phyloP scores from a whole-genome alignment of 2,329 filamentous ascomycete species.

The Ophiostoma sp. region DNA sequence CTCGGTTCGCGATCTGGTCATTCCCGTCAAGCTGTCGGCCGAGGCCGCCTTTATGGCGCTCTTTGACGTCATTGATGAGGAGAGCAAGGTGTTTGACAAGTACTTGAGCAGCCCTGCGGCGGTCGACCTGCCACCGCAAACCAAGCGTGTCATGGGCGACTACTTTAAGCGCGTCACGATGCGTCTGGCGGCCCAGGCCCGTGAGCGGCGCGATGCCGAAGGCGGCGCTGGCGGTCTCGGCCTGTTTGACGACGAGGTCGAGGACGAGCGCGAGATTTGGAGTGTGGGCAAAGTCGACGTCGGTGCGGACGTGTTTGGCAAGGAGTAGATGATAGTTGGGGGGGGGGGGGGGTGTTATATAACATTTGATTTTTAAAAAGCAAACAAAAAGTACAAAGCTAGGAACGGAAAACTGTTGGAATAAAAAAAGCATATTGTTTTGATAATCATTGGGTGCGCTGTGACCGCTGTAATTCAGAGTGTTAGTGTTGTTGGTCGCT shows the following conservation, averaged over 20 bases:
- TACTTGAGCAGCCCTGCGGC: constrained; percentile 71
- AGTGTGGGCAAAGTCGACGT: constrained; percentile 89
- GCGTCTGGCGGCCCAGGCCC: constrained; percentile 79
- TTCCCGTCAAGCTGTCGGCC: constrained; percentile 91
- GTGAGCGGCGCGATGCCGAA: constrained; percentile 87
- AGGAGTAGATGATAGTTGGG: constrained; percentile 33
- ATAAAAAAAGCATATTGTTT: constrained; percentile 1
- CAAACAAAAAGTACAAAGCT: constrained; percentile 12
- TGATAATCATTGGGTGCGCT: not conserved
- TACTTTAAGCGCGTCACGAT: constrained; percentile 85
- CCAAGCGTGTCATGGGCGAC: constrained; percentile 79
- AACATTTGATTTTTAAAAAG: not conserved
- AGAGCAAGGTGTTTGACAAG: constrained; percentile 83
- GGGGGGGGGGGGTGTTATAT: not conserved
- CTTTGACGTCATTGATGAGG: constrained; percentile 87
- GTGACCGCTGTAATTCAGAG: not conserved
- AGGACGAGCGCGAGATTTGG: constrained; percentile 96
- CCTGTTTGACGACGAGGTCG: constrained; percentile 83
- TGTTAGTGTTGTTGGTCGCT: not conserved
- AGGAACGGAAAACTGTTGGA: constrained; percentile 4
- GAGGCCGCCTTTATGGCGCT: constrained; percentile 92
- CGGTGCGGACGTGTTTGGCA: constrained; percentile 58
- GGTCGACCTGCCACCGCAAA: constrained; percentile 65
- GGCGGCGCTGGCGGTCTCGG: constrained; percentile 84
- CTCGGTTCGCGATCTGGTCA: constrained; percentile 85